Conservation (phyloP, 331 rosid genomes). For the Rosa hybrid region DNA sequence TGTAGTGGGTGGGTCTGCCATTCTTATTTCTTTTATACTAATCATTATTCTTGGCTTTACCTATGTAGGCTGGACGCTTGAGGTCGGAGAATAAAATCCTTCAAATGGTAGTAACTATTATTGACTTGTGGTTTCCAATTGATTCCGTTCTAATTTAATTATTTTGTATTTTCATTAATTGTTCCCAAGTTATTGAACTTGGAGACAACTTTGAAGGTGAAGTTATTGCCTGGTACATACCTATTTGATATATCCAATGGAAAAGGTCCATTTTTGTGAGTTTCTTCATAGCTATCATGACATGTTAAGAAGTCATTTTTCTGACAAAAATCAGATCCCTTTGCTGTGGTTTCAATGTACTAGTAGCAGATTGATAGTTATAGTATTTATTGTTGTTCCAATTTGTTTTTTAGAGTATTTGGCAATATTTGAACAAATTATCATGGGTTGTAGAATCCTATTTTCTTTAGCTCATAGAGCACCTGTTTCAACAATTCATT, state of each 20-base stretch:
- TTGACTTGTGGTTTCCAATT: slow-evolving; percentile 2
- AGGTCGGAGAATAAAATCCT: slow-evolving; percentile 68
- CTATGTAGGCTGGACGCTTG: slow-evolving; percentile 62
- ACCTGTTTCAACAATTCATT: not conserved
- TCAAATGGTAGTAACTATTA: slow-evolving; percentile 61
- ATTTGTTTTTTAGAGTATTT: not conserved
- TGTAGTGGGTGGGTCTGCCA: not conserved
- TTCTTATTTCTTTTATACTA: slow-evolving; percentile 12
- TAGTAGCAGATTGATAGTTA: not conserved
- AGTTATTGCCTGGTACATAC: not conserved
- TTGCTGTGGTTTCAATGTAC: not conserved
- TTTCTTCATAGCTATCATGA: not conserved
- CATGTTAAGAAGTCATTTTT: not conserved
- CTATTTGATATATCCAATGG: not conserved
- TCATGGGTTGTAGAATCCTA: not conserved
- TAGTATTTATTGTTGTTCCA: not conserved
- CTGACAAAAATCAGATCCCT: not conserved
- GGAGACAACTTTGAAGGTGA: not conserved
- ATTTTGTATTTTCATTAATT: not conserved
- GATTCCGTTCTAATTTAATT: not conserved
- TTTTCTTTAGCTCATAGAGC: not conserved
- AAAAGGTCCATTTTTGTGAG: not conserved
- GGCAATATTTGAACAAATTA: not conserved
- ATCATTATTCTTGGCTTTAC: slow-evolving; percentile 28
- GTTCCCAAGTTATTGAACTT: not conserved